Evolutionary conservation across 352 stramenopile genomes (phyloP), one percentile per base, ranked within the genome.

Genomic region (Phytophthora megakarya): DNA sequence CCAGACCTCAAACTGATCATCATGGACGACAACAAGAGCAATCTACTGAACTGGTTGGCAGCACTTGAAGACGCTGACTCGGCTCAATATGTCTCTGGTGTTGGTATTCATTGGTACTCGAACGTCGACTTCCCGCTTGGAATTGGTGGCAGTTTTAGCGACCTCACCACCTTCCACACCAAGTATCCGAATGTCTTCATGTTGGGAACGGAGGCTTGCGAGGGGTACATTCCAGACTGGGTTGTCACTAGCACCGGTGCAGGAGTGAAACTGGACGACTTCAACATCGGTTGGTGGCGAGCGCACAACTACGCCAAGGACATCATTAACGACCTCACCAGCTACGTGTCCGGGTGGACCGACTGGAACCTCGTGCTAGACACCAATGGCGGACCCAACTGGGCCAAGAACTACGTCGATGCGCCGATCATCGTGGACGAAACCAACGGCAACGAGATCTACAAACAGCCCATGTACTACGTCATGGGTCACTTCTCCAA

Each of bases 361-460:
- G 86, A 97, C 77, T 97, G 89, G 88, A 97, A 97, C 67, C 56
- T 96, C 16, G 69, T 84, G 51, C 76, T 97, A 13, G 74, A 92
- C 62, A 83, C 74, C 28, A 70, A 43, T 13, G 80, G 81, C 7
- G 90, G 89, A 0, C 90, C 90, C 0, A 95, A 89, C 48, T 93
- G 92, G 83, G 66, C 73, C 16, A 45, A 72, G 33, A 95, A 95
- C 74, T 48, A 70, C 10, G 84, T 92, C 16, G 88, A 96, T 46
- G 65, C 88, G n/a, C 84, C 84, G 1, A 90, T 95, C 26, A 58
- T 96, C 28, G 63, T 90, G 4, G 80, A 90, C 56, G 80, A 89
- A 50, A 55, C 62, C 21, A 61, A 64, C 43, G 74, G 76, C 60
- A 37, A 28, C 9, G 75, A 92, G 57, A 86, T 95, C 62, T 90